phyloP scores from a whole-genome alignment of 1,284 basidiomycete species.

The Calocybe gambosa region DNA sequence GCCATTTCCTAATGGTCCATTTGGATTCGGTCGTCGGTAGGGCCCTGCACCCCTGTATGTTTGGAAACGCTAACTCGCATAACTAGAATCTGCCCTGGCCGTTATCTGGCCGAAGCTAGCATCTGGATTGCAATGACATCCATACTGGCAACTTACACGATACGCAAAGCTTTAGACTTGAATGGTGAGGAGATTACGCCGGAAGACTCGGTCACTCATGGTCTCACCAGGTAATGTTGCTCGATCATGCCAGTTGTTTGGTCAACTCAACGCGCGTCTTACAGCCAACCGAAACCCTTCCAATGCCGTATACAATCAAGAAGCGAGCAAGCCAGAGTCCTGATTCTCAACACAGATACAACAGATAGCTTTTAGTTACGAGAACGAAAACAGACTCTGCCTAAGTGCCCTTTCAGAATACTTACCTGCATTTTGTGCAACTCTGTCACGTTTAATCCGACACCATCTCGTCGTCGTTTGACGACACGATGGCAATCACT shows the following conservation, averaged over 20 bases:
- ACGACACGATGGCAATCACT: too few relatives aligned
- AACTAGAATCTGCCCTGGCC: constrained; percentile 17
- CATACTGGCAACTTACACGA: constrained; percentile 13
- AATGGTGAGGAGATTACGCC: constrained; percentile 12
- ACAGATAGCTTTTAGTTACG: constrained; percentile 1
- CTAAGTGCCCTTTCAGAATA: too few relatives aligned
- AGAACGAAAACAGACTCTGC: too few relatives aligned
- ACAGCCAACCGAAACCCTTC: constrained; percentile 7
- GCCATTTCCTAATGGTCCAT: background rate
- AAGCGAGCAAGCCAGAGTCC: constrained; percentile 4
- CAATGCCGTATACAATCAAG: constrained; percentile 9
- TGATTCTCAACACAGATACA: constrained; percentile 6
- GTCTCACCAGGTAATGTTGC: constrained; percentile 9
- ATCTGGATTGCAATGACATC: constrained; percentile 17
- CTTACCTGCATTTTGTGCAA: too few relatives aligned
- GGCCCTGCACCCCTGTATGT: background rate
- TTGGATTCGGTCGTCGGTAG: constrained; percentile 8
- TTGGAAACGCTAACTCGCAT: background rate
- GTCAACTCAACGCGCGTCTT: background rate
- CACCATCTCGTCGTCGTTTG: too few relatives aligned
- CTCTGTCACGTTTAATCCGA: too few relatives aligned
- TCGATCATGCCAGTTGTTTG: background rate
- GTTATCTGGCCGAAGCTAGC: constrained; percentile 14
- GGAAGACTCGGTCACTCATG: background rate
- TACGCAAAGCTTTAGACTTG: constrained; percentile 8